Base-by-base conservation (phyloP, 1,139 yeast genomes). In the Tardiomyces blankii region DNA sequence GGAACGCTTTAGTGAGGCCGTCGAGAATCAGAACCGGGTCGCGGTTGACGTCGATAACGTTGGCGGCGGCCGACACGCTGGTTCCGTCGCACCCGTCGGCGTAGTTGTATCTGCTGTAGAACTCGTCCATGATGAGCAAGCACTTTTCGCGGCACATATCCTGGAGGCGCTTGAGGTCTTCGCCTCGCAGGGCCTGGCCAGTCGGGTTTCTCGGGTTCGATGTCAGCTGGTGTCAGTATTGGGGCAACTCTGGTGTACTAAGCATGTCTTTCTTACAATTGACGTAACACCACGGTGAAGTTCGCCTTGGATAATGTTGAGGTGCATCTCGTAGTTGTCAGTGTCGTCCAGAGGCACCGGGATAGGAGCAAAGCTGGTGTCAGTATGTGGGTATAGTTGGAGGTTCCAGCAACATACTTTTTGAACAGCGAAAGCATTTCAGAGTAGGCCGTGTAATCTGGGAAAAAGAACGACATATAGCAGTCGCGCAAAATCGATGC, bases 361-460 rank as follows among this genome's bases (percentile, higher is more conserved):
- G 47, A 78, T 77, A 7, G 84, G 83, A 1, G 82, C 75, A 59
- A 78, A 78, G 52, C 35, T 30, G 35, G 16, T 32, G 13, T 18
- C 12, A 23, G 39, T 4, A 27, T 13, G 16, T 30, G 16, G 35
- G 3, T 5, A 3, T 30, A 5, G 9, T 30, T 30, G 5, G 16
- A 3, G 11, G 16, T 9, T 5, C 4, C 3, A 14, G 16, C 35
- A 30, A 48, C 54, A 38, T 42, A 51, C 61, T 78, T 78, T 66
- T 78, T 78, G 66, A 78, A 78, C 46, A 78, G 68, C 13, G 82
- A 75, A 55, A 78, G 67, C 83, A 78, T 78, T 61, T 78, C 85
- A n/a, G 85, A 81, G 56, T 78, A 78, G 3, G 85, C 85, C 23
- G 85, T 78, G 58, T 79, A 78, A 59, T 79, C 85, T 3, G 85